phyloP scores from a whole-genome alignment of 2,329 filamentous ascomycete genomes.

The Ciborinia camelliae region DNA sequence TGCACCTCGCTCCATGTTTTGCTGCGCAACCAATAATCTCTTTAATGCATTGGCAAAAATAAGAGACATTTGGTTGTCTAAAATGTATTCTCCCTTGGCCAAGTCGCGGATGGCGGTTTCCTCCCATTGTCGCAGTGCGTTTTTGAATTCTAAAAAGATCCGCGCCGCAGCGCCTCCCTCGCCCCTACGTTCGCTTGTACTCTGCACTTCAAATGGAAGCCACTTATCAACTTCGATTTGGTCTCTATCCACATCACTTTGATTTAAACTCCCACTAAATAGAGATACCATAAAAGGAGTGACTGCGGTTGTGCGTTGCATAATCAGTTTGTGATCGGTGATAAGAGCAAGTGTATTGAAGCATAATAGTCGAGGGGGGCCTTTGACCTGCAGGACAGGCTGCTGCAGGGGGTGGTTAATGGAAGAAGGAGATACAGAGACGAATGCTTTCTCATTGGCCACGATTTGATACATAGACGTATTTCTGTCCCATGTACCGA shows the following conservation, averaged over 20 bases:
- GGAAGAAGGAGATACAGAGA: not conserved
- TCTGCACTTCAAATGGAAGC: slow-evolving; percentile 9
- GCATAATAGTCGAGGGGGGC: not conserved
- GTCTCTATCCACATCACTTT: not conserved
- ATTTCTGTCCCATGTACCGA: slow-evolving; percentile 35
- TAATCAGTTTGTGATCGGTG: not conserved
- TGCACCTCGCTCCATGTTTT: not conserved
- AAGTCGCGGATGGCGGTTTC: not conserved
- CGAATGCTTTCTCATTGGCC: not conserved
- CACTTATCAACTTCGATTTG: slow-evolving; percentile 10
- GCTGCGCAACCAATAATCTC: not conserved
- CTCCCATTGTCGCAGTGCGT: not conserved
- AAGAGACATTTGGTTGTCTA: not conserved
- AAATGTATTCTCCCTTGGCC: not conserved
- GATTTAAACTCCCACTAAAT: slow-evolving; percentile 10
- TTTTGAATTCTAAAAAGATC: slow-evolving; percentile 5
- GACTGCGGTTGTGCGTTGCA: slow-evolving; percentile 17
- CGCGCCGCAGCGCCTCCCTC: not conserved
- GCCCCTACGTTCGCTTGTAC: not conserved
- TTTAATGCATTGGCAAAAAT: not conserved
- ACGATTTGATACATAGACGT: not conserved
- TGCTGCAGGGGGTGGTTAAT: slow-evolving; percentile 7
- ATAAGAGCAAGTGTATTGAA: not conserved
- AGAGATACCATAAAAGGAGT: slow-evolving; percentile 17
- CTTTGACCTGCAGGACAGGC: not conserved